Evolutionary conservation across 1,139 yeast genomes (phyloP).

Genomic region (Pichia sp.): DNA sequence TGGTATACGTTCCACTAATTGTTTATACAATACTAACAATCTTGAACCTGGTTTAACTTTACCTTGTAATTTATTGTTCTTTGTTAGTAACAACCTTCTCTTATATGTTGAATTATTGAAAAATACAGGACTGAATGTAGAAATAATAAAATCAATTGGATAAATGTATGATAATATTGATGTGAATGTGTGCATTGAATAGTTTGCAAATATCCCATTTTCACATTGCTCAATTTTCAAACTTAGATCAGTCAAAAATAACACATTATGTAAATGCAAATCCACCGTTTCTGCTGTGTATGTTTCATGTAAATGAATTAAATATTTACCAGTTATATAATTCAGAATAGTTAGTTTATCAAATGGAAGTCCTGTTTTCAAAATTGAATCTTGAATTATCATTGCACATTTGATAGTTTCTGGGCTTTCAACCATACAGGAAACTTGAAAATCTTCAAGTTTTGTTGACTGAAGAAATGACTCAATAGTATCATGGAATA

Average conservation of each 20-base stretch:
- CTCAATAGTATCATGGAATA: background rate
- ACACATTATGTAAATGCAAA: background rate
- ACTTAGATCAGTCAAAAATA: slow-evolving; percentile 3
- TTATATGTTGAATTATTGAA: slow-evolving; percentile 13
- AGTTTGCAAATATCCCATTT: slow-evolving; percentile 1
- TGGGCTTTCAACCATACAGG: background rate
- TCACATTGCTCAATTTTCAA: background rate
- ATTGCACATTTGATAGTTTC: background rate
- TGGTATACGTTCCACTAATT: slow-evolving; percentile 19
- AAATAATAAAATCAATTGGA: slow-evolving; percentile 18
- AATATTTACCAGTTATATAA: slow-evolving; percentile 4
- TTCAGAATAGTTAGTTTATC: slow-evolving; percentile 1
- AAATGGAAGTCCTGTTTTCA: background rate
- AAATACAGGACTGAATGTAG: slow-evolving; percentile 37
- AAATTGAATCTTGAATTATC: background rate
- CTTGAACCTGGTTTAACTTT: slow-evolving; percentile 29
- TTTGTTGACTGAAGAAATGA: background rate
- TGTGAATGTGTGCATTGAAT: slow-evolving; percentile 23
- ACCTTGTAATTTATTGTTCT: slow-evolving; percentile 23
- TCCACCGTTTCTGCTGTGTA: background rate
- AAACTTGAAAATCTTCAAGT: background rate
- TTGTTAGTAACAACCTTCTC: slow-evolving; percentile 20
- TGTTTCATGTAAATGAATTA: background rate
- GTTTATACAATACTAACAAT: slow-evolving; percentile 25
- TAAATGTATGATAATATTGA: slow-evolving; percentile 17